Percentiles rank a stretch among this genome's conserved stretches.
These are phyloP conservation scores for Byssothecium circinans DNA, from an alignment of 2,329 filamentous ascomycete genomes.

Conservation along the genomic window DNA sequence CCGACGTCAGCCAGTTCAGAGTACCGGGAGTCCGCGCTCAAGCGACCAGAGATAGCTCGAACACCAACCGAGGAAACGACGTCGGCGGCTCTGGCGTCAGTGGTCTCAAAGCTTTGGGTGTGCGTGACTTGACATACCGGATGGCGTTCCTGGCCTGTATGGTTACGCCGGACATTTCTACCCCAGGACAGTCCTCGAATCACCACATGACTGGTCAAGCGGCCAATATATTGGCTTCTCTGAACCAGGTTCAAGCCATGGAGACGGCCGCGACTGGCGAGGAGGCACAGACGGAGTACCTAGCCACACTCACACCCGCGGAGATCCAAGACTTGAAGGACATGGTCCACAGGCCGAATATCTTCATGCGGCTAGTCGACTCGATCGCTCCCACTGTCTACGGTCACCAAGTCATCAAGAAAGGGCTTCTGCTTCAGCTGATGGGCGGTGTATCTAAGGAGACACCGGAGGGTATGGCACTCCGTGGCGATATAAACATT, in stretches of 20 bases:
- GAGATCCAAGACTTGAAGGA: conserved; percentile 90
- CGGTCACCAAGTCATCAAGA: conserved; percentile 96
- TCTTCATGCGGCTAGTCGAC: conserved; percentile 88
- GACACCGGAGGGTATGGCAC: conserved; percentile 90
- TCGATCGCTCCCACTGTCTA: conserved; percentile 97
- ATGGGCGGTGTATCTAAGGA: conserved; percentile 94
- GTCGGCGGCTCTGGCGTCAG: conserved; percentile 81
- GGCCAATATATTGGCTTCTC: conserved; percentile 78
- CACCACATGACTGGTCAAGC: conserved; percentile 72
- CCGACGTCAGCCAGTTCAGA: conserved; percentile 92
- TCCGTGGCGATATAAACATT: conserved; percentile 97
- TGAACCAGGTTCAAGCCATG: conserved; percentile 71
- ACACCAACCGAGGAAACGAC: conserved; percentile 72
- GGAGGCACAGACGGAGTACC: conserved; percentile 81
- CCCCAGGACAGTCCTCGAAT: conserved; percentile 72
- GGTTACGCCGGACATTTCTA: conserved; percentile 85
- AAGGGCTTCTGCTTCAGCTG: conserved; percentile 88
- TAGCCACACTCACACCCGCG: conserved; percentile 78
- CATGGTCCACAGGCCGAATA: conserved; percentile 95
- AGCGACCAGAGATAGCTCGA: conserved; percentile 79
- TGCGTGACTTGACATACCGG: conserved; percentile 91
- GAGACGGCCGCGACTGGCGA: conserved; percentile 73
- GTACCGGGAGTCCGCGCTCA: conserved; percentile 83
- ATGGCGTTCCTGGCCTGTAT: conserved; percentile 97
- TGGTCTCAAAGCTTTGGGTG: conserved; percentile 88